Evolutionary conservation across 768 basidiomycete genomes (phyloP).

Genomic region (Phanerochaete sordida): DNA sequence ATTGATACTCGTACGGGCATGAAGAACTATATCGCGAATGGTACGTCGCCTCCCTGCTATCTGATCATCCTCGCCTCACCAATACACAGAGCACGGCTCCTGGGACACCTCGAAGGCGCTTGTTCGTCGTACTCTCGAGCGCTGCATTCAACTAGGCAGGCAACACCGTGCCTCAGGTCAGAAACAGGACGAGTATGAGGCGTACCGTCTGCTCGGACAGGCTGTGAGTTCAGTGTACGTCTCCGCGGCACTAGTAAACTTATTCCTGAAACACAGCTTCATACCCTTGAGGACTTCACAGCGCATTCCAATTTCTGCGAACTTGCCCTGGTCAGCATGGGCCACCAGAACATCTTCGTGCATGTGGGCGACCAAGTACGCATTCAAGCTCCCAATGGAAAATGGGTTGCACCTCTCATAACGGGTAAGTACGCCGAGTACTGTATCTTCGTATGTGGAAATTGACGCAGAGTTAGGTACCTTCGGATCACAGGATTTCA

Average conservation of each 20-base stretch:
- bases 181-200: constrained; percentile 73
- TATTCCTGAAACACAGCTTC: constrained; percentile 43
- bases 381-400: constrained; percentile 71
- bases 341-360: constrained; percentile 72
- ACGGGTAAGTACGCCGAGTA: constrained; percentile 45
- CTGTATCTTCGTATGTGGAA: background rate
- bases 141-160: constrained; percentile 78
- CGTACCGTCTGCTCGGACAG: constrained; percentile 76
- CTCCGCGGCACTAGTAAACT: background rate
- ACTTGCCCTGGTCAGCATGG: constrained; percentile 69
- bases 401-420: constrained; percentile 75
- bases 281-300: constrained; percentile 83
- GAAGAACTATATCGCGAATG: constrained; percentile 95
- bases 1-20: constrained; percentile 84
- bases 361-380: constrained; percentile 84
- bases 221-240: constrained; percentile 40
- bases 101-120: constrained; percentile 90
- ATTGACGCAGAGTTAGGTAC: constrained; percentile 41
- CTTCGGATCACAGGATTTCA: constrained; percentile 78
- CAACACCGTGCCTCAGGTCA: constrained; percentile 51
- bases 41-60: too few species aligned
- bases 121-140: constrained; percentile 67
- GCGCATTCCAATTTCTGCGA: constrained; percentile 93
- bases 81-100: constrained; percentile 50
- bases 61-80: background rate